Conservation (phyloP, 2,329 filamentous ascomycete genomes). For the Penicillium hesseltinei region DNA sequence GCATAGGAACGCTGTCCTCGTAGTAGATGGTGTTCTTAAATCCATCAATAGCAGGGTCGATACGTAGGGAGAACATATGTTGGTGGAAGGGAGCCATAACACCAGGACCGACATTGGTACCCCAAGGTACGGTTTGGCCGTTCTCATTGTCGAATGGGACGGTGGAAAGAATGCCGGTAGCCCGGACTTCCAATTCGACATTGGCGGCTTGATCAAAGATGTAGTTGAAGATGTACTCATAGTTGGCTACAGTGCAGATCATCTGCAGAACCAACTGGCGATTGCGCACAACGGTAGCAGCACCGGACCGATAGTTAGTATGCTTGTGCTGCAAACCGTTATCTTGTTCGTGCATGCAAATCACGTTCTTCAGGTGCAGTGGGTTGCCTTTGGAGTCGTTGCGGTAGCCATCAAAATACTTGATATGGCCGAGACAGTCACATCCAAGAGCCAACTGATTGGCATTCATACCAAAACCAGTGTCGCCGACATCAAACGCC, state of each 20-base stretch:
- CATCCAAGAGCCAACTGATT: conserved; percentile 69
- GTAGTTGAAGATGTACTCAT: conserved; percentile 71
- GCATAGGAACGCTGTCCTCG: conserved; percentile 60
- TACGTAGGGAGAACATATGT: conserved; percentile 69
- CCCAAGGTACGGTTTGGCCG: conserved; percentile 62
- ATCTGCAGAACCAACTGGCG: conserved; percentile 66
- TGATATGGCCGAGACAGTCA: conserved; percentile 68
- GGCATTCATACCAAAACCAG: conserved; percentile 63
- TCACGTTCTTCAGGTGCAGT: conserved; percentile 61
- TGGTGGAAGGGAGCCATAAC: conserved; percentile 71
- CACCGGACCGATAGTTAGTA: conserved; percentile 66
- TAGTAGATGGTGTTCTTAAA: conserved; percentile 56
- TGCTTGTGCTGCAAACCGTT: conserved; percentile 69
- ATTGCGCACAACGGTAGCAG: conserved; percentile 62
- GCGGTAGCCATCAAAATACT: conserved; percentile 62
- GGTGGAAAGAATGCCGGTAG: conserved; percentile 66
- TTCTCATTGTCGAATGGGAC: conserved; percentile 62
- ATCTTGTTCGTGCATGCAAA: conserved; percentile 71
- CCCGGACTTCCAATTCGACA: conserved; percentile 64
- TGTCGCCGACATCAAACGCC: conserved; percentile 69
- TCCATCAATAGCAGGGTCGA: conserved; percentile 63
- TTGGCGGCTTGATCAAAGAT: conserved; percentile 70
- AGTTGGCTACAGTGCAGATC: conserved; percentile 70
- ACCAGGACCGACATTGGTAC: conserved; percentile 67
- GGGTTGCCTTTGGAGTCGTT: conserved; percentile 60